Percentiles rank a stretch among this genome's conserved stretches.
These are phyloP conservation scores for Erigeron philadelphicus DNA, from an alignment of 140 eudicot genomes.

Conservation along the genomic window DNA sequence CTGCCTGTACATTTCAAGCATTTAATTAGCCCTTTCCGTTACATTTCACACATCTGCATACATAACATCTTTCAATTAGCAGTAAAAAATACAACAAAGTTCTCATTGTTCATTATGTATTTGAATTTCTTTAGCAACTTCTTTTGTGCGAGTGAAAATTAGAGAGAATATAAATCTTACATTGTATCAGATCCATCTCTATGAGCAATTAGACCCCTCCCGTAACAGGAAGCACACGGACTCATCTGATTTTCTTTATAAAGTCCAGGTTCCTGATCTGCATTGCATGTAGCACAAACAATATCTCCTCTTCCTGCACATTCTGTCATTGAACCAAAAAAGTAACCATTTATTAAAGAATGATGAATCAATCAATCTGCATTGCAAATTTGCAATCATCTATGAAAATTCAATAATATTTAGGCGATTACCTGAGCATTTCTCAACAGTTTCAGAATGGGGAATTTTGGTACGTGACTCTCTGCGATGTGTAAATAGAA, in stretches of 20 bases:
- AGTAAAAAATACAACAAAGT: not conserved
- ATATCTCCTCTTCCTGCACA: slow-evolving; percentile 74
- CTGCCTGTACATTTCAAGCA: slow-evolving; percentile 65
- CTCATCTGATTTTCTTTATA: slow-evolving; percentile 68
- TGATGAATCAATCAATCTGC: not conserved
- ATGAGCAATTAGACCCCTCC: slow-evolving; percentile 97
- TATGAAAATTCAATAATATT: not conserved
- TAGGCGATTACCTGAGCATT: slow-evolving; percentile 62
- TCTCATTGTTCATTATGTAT: not conserved
- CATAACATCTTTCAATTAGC: not conserved
- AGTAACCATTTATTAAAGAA: not conserved
- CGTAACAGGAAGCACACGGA: slow-evolving; percentile 68
- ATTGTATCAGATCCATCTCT: slow-evolving; percentile 90
- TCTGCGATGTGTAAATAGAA: slow-evolving; percentile 55
- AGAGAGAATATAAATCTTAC: slow-evolving; percentile 37
- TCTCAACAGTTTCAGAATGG: slow-evolving; percentile 63
- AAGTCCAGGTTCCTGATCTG: slow-evolving; percentile 61
- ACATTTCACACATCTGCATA: slow-evolving; percentile 70
- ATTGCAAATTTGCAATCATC: not conserved
- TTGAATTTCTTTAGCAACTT: not conserved
- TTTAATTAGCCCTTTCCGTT: slow-evolving; percentile 77
- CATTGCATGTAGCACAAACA: slow-evolving; percentile 70
- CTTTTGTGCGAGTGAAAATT: not conserved
- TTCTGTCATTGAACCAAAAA: slow-evolving; percentile 35
- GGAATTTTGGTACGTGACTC: slow-evolving; percentile 68